These are phyloP conservation scores for Baorangia bicolor DNA, from an alignment of 768 basidiomycete genomes.

Conservation along the genomic window DNA sequence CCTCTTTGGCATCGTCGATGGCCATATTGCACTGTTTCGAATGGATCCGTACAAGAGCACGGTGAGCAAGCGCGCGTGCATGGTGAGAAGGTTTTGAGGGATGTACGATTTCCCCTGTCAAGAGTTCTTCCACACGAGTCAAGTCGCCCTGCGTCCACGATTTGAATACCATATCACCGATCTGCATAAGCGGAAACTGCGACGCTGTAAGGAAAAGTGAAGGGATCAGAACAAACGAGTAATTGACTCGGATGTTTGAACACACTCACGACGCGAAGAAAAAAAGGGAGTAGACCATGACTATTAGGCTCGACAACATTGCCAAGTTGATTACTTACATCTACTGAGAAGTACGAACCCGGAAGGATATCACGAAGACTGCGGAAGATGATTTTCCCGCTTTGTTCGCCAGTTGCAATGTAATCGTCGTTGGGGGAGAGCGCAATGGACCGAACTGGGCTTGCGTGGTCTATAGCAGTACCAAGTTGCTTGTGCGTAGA, in stretches of 20 bases:
- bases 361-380: neutral
- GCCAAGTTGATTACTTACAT: neutral
- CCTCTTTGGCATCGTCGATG: conserved; percentile 6
- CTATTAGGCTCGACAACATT: neutral
- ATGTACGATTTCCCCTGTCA: neutral
- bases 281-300: too few species aligned
- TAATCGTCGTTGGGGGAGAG: neutral
- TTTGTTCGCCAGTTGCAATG: neutral
- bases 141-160: conserved; percentile 1
- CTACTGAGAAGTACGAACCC: neutral
- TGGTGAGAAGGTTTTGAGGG: neutral
- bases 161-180: neutral
- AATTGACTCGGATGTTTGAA: neutral
- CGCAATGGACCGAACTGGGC: neutral
- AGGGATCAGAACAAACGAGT: neutral
- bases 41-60: neutral
- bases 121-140: neutral
- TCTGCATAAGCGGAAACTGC: neutral
- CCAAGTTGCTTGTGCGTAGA: neutral
- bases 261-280: neutral
- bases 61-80: conserved; percentile 2
- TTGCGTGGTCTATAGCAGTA: neutral
- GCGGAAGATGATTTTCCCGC: neutral
- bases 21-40: neutral
- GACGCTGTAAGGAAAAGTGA: neutral